Conservation (phyloP, 108 stramenopile genomes). For the Epithemia pelagica region DNA sequence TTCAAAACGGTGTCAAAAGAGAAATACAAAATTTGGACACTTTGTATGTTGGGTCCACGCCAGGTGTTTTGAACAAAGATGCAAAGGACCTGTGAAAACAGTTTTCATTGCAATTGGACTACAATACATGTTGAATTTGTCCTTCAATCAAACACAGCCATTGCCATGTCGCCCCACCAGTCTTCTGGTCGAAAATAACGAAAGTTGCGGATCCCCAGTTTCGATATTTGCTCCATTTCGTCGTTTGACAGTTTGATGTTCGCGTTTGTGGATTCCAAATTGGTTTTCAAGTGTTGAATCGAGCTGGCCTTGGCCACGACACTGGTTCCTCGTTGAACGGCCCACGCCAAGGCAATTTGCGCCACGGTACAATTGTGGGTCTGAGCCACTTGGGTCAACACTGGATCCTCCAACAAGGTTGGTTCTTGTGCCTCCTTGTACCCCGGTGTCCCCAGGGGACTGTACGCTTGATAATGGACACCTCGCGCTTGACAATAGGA, state of each 20-base stretch:
- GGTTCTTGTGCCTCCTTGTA: conserved; percentile 56
- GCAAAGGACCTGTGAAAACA: too few species aligned
- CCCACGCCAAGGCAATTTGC: conserved; percentile 63
- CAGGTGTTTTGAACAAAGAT: too few species aligned
- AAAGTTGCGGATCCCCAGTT: conserved; percentile 43
- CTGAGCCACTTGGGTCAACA: conserved; percentile 35
- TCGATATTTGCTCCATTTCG: conserved; percentile 51
- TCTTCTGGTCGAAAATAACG: conserved; percentile 75
- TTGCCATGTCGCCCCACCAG: conserved; percentile 54
- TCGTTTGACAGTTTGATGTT: conserved; percentile 20
- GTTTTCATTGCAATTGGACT: too few species aligned
- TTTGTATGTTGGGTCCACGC: too few species aligned
- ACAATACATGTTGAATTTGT: too few species aligned
- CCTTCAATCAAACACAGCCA: conserved; percentile 60
- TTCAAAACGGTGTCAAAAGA: neutral
- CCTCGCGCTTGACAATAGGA: conserved; percentile 58
- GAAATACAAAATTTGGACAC: neutral
- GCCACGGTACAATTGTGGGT: conserved; percentile 41
- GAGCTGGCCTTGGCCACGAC: conserved; percentile 59
- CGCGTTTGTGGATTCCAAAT: conserved; percentile 14
- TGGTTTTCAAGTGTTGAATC: conserved; percentile 41
- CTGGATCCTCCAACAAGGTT: conserved; percentile 42
- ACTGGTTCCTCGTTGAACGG: conserved; percentile 54
- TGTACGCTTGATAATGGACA: conserved; percentile 74
- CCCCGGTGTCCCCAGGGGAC: conserved; percentile 69